phyloP scores from a whole-genome alignment of 1,284 basidiomycete species.

The Rhizoctonia solani region DNA sequence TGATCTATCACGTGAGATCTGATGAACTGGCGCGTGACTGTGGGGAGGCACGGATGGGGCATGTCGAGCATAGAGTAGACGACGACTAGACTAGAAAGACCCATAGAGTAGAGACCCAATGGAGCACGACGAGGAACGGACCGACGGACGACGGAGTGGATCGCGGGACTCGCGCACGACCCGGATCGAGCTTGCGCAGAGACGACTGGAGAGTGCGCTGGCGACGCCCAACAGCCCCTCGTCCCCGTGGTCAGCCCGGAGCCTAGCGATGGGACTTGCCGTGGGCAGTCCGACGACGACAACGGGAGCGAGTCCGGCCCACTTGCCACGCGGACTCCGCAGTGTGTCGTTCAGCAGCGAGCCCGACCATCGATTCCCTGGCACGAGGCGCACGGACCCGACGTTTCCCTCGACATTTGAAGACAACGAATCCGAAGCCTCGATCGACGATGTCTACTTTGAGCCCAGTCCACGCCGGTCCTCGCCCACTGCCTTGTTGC shows the following conservation, averaged over 20 bases:
- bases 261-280: slow-evolving; percentile 15
- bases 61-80: too few relatives aligned
- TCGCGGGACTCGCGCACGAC: slow-evolving; percentile 29
- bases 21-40: slow-evolving; percentile 29
- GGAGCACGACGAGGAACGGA: slow-evolving; percentile 25
- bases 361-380: slow-evolving; percentile 35
- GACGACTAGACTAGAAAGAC: too few relatives aligned
- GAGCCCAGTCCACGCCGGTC: slow-evolving; percentile 8
- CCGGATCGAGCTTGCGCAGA: slow-evolving; percentile 33
- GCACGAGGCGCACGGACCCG: slow-evolving; percentile 53
- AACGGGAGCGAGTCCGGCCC: background rate
- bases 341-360: slow-evolving; percentile 39
- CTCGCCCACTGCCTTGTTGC: slow-evolving; percentile 44
- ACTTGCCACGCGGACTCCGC: slow-evolving; percentile 18
- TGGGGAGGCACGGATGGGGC: slow-evolving; percentile 12
- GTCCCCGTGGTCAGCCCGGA: slow-evolving; percentile 32
- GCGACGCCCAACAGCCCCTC: slow-evolving; percentile 35
- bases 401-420: slow-evolving; percentile 67
- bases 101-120: slow-evolving; percentile 26
- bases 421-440: slow-evolving; percentile 68
- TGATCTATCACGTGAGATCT: slow-evolving; percentile 22
- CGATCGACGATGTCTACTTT: slow-evolving; percentile 29
- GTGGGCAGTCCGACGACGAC: slow-evolving; percentile 1
- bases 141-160: slow-evolving; percentile 5
- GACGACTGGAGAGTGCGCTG: slow-evolving; percentile 35